Evolutionary conservation across 768 basidiomycete species (phyloP).

Genomic region (Podaxis rugospora): DNA sequence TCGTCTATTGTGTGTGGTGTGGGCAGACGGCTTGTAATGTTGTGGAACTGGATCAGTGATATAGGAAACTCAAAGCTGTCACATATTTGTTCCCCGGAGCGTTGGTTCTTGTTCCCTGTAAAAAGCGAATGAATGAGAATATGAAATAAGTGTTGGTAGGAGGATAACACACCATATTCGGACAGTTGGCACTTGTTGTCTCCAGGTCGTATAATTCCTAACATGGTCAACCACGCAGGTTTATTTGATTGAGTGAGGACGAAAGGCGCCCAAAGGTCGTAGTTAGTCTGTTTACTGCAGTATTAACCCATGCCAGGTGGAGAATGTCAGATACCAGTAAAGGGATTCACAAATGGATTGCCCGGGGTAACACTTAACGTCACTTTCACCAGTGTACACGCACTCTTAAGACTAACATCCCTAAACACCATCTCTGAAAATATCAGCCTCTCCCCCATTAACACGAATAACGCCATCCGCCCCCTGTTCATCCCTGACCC

Average conservation of each 20-base stretch:
- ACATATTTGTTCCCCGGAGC: conserved; percentile 24
- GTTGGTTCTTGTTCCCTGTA: neutral
- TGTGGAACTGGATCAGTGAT: conserved; percentile 30
- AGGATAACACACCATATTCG: conserved; percentile 24
- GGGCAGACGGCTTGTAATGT: conserved; percentile 15
- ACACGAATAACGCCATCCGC: neutral
- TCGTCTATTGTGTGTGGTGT: neutral
- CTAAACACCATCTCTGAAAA: conserved; percentile 27
- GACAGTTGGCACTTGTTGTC: conserved; percentile 14
- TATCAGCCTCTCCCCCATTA: conserved; percentile 14
- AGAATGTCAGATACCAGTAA: neutral
- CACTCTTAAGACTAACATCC: conserved; percentile 22
- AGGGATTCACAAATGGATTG: conserved; percentile 25
- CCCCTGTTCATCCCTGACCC: conserved; percentile 9
- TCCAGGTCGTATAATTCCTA: conserved; percentile 27
- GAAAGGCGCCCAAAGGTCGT: conserved; percentile 33
- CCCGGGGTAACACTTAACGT: too few relatives aligned
- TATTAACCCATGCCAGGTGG: neutral
- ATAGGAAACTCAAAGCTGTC: conserved; percentile 31
- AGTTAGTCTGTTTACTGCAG: conserved; percentile 19
- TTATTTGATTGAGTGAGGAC: conserved; percentile 27
- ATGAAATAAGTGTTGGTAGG: conserved; percentile 16
- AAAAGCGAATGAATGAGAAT: neutral
- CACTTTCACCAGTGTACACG: conserved; percentile 17
- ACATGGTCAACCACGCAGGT: conserved; percentile 24